Percentiles rank a stretch among this genome's conserved stretches.
Conservation (phyloP, 2,329 filamentous ascomycete species). For the Alternaria sp. region DNA sequence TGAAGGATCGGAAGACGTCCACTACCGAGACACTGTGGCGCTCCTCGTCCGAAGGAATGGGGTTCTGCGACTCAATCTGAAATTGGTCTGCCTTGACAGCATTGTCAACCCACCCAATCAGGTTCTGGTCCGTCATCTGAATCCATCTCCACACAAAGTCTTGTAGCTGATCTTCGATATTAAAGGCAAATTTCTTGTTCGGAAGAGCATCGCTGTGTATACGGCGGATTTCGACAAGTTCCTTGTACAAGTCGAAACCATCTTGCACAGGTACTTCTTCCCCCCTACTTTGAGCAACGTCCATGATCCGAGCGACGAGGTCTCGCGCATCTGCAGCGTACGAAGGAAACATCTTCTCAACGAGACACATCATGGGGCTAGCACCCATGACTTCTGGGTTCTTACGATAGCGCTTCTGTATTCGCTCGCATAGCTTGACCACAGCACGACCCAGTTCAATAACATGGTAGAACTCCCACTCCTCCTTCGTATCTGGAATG, state of each 20-base stretch:
- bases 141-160: slow-evolving; percentile 98
- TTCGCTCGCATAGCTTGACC: slow-evolving; percentile 83
- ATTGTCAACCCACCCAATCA: slow-evolving; percentile 84
- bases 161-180: slow-evolving; percentile 83
- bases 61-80: slow-evolving; percentile 72
- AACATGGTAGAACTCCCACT: slow-evolving; percentile 91
- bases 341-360: slow-evolving; percentile 84
- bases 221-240: slow-evolving; percentile 82
- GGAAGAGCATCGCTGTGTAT: slow-evolving; percentile 82
- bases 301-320: slow-evolving; percentile 81
- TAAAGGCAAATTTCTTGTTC: slow-evolving; percentile 77
- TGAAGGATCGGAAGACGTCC: slow-evolving; percentile 93
- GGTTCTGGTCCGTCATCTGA: slow-evolving; percentile 76
- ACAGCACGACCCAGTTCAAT: slow-evolving; percentile 88
- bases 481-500: slow-evolving; percentile 78
- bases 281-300: slow-evolving; percentile 71
- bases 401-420: slow-evolving; percentile 89
- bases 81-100: slow-evolving; percentile 92
- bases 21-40: slow-evolving; percentile 93
- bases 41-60: slow-evolving; percentile 76
- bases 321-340: slow-evolving; percentile 91
- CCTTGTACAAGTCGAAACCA: slow-evolving; percentile 91
- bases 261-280: slow-evolving; percentile 87
- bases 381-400: slow-evolving; percentile 87
- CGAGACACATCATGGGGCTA: slow-evolving; percentile 73